Base-by-base conservation (phyloP, 2,329 filamentous ascomycete genomes). In the Ophiocordyceps camponoti-floridani region DNA sequence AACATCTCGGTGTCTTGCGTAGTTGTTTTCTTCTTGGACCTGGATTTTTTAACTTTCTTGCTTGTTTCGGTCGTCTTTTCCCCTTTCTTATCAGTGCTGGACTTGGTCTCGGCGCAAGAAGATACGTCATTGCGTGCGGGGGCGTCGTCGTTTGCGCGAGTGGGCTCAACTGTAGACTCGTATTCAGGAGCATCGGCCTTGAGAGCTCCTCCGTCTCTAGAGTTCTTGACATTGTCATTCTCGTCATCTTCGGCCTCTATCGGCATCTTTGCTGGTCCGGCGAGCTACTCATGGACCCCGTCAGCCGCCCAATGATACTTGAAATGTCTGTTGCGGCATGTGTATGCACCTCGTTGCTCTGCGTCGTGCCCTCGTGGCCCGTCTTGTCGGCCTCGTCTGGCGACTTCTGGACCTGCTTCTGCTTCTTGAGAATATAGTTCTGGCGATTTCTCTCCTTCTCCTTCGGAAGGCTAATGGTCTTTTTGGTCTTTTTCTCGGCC, bases 381-480 rank as follows among this genome's bases (percentile, higher is more conserved):
- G 52, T 51, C 46, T 58, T 60, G 48, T 64, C 59, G 0, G 68
- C 62, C 46, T 69, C 59, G 1, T 52, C 53, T 50, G 66, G 51
- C 31, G 72, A 47, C 54, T 63, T 62, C 19, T 55, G 49, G 2
- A 61, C 64, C 53, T 68, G 56, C 3, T 51, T 62, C 26, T 65
- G 47, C 10, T 56, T 53, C 45, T 62, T 61, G n/a, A 48, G 48
- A 23, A 63, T 56, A 43, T 68, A 50, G 18, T 60, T 61, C 43
- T 56, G 52, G 37, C 58, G 60, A 42, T 56, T 59, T 57, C 63
- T 66, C 48, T 65, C 62, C 8, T 55, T 49, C 50, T 64, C 64
- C 43, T 41, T 47, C n/a, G 51, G 48, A 45, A 56, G 55, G 40
- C 52, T 54, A 11, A 51, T 42, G 38, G 48, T 46, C 40, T 48